Evolutionary conservation across 2,329 filamentous ascomycete species (phyloP).

Genomic region (Penicillium sp.): DNA sequence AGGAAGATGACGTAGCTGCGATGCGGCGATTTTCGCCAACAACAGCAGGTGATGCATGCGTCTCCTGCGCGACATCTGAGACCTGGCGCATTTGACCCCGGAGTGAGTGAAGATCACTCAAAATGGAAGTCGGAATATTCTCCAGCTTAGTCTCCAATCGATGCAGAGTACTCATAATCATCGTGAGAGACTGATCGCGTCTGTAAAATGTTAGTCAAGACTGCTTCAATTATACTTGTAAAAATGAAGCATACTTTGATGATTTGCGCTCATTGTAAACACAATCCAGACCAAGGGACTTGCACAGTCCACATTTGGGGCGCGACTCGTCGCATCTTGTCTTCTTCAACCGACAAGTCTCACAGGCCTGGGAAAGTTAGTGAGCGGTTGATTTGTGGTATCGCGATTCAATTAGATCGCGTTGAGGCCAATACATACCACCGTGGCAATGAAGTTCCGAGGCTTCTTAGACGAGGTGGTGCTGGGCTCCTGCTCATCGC

Average conservation of each 20-base stretch:
- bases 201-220: conserved; percentile 24
- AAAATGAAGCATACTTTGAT: conserved; percentile 45
- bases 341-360: conserved; percentile 55
- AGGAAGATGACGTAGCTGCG: conserved; percentile 8
- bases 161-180: conserved; percentile 57
- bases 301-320: conserved; percentile 54
- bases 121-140: conserved; percentile 41
- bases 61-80: conserved; percentile 16
- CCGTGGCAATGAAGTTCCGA: conserved; percentile 42
- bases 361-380: conserved; percentile 47
- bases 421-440: conserved; percentile 25
- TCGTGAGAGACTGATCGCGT: conserved; percentile 55
- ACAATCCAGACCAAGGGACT: conserved; percentile 50
- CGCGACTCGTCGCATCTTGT: conserved; percentile 57
- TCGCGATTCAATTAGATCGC: neutral
- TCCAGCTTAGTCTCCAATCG: conserved; percentile 56
- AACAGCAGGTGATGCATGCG: conserved; percentile 16
- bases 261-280: conserved; percentile 55
- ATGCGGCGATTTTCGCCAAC: conserved; percentile 8
- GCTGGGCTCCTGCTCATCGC: conserved; percentile 29
- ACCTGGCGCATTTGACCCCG: conserved; percentile 26
- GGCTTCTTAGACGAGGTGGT: conserved; percentile 33
- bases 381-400: neutral
- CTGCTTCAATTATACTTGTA: neutral
- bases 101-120: conserved; percentile 33